These are phyloP conservation scores for Verticillium longisporum DNA, from an alignment of 2,329 filamentous ascomycete genomes.

Conservation along the genomic window DNA sequence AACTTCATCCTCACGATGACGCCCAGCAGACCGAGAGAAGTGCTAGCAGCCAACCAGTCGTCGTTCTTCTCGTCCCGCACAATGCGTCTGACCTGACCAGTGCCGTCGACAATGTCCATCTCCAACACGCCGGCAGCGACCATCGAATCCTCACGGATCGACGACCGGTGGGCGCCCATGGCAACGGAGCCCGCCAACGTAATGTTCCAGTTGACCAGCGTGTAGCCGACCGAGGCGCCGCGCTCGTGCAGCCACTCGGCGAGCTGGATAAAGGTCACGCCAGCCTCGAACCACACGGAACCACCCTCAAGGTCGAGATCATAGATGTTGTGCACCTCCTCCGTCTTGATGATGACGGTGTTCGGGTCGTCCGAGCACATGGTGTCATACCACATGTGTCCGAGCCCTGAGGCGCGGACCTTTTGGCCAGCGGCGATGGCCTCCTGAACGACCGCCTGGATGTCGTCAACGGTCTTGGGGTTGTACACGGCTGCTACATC, in stretches of 20 bases:
- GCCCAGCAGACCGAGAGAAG: constrained; percentile 39
- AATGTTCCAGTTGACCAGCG: constrained; percentile 48
- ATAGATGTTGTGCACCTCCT: constrained; percentile 34
- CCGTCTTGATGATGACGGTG: constrained; percentile 41
- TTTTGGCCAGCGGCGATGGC: constrained; percentile 29
- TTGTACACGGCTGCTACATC: constrained; percentile 37
- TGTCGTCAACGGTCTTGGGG: constrained; percentile 36
- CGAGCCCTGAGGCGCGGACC: constrained; percentile 40
- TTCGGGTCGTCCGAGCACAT: constrained; percentile 40
- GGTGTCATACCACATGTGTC: constrained; percentile 48
- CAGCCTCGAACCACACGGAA: constrained; percentile 40
- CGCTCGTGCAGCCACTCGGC: constrained; percentile 40
- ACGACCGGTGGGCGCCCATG: constrained; percentile 44
- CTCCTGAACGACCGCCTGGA: constrained; percentile 31
- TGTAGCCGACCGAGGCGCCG: constrained; percentile 40
- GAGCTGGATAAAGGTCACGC: constrained; percentile 45
- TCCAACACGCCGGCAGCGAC: constrained; percentile 41
- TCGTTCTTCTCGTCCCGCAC: constrained; percentile 34
- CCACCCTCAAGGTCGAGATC: constrained; percentile 34
- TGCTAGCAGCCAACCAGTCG: constrained; percentile 44
- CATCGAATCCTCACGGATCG: constrained; percentile 39
- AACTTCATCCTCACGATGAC: constrained; percentile 41
- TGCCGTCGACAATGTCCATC: constrained; percentile 42
- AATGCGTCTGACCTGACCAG: constrained; percentile 32
- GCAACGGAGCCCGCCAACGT: constrained; percentile 42